These are phyloP conservation scores for Plantago elongata DNA, from an alignment of 257 asterid species.

Conservation along the genomic window DNA sequence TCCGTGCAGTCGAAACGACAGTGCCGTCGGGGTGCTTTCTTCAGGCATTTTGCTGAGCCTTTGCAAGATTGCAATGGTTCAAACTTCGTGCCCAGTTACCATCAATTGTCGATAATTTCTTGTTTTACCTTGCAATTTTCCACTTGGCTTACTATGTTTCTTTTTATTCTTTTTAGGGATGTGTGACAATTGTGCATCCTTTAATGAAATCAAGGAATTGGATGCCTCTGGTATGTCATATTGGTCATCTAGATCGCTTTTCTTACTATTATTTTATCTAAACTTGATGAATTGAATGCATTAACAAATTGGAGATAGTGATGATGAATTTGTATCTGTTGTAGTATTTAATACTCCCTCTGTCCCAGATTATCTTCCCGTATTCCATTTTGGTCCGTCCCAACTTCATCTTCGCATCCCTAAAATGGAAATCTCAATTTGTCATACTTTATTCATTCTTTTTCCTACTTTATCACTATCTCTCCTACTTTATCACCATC, in stretches of 20 bases:
- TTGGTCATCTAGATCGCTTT: conserved; percentile 12
- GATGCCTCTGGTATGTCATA: conserved; percentile 68
- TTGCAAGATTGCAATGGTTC: conserved; percentile 85
- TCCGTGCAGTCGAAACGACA: conserved; percentile 65
- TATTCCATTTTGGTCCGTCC: too few species aligned
- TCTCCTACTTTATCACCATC: too few species aligned
- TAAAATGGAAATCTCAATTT: too few species aligned
- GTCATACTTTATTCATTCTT: too few species aligned
- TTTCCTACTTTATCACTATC: too few species aligned
- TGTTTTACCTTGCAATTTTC: conserved; percentile 13
- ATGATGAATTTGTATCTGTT: background rate
- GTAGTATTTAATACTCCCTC: too few species aligned
- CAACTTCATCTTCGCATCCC: too few species aligned
- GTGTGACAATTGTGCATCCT: conserved; percentile 91
- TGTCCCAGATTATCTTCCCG: too few species aligned
- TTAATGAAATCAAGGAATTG: conserved; percentile 59
- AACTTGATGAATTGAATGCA: background rate
- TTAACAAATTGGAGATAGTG: background rate
- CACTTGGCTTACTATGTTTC: conserved; percentile 18
- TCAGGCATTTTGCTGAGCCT: conserved; percentile 92
- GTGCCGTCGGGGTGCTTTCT: conserved; percentile 90
- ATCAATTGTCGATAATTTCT: conserved; percentile 15
- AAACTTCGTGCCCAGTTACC: conserved; percentile 12
- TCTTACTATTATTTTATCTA: conserved; percentile 13
- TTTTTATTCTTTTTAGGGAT: conserved; percentile 54